Percentiles rank a stretch among this genome's conserved stretches.
Evolutionary conservation across 805 yeast genomes (phyloP).

Genomic region (Pichia heedii): DNA sequence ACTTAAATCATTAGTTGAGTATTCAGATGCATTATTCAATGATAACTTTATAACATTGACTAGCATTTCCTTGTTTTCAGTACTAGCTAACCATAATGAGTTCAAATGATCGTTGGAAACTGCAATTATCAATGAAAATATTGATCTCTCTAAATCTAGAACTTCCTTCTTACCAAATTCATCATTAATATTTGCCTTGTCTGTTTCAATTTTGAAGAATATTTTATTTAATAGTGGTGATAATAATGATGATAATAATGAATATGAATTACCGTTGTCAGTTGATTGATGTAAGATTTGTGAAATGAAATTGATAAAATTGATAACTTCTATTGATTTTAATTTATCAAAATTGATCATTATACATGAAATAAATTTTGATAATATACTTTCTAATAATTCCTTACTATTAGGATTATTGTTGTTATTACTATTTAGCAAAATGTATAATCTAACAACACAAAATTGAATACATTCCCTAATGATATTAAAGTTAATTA

Average conservation of each 20-base stretch:
- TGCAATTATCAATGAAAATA: conserved; percentile 59
- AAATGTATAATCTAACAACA: conserved; percentile 76
- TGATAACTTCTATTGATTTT: conserved; percentile 58
- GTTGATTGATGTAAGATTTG: conserved; percentile 73
- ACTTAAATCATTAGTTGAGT: conserved; percentile 47
- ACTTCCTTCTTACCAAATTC: conserved; percentile 44
- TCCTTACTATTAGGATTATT: conserved; percentile 29
- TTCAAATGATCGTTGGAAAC: conserved; percentile 71
- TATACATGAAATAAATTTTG: conserved; percentile 62
- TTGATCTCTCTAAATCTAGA: conserved; percentile 56
- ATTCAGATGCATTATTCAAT: conserved; percentile 52
- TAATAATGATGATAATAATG: conserved; percentile 61
- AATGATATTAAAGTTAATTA: conserved; percentile 55
- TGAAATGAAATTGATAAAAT: conserved; percentile 77
- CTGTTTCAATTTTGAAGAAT: conserved; percentile 30
- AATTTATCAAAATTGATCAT: conserved; percentile 49
- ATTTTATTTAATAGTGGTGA: conserved; percentile 67
- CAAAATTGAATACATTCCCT: conserved; percentile 84
- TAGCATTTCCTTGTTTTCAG: conserved; percentile 49
- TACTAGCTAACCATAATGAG: conserved; percentile 60
- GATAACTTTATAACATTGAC: conserved; percentile 54
- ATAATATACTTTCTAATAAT: conserved; percentile 35
- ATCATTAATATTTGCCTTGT: conserved; percentile 20
- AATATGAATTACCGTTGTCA: conserved; percentile 51
- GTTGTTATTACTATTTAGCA: conserved; percentile 41